Evolutionary conservation across 169 alveolate species (phyloP).

Genomic region (Plasmodium falciparum): DNA sequence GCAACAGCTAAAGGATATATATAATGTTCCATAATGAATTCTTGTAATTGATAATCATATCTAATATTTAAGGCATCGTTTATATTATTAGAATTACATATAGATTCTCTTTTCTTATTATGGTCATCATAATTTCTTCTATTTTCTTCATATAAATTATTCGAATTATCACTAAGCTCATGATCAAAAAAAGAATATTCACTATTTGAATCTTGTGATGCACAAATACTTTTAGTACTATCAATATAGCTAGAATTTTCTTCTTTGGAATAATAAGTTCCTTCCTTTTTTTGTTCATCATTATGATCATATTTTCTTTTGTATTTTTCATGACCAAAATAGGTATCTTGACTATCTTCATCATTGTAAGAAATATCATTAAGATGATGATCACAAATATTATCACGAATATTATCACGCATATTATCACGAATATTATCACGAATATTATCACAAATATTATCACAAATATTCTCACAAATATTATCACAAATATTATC

Average conservation of each 20-base stretch:
- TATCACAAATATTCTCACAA: too few species aligned
- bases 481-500: too few species aligned
- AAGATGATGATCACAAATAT: background rate
- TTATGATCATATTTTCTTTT: background rate
- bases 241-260: slow-evolving; percentile 64
- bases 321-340: background rate
- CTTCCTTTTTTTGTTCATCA: slow-evolving; percentile 2
- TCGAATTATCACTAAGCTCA: slow-evolving; percentile 47
- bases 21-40: slow-evolving; percentile 90
- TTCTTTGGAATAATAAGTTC: background rate
- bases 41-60: slow-evolving; percentile 87
- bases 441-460: background rate
- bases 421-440: too few species aligned
- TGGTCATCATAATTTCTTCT: background rate
- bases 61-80: slow-evolving; percentile 43
- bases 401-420: too few species aligned
- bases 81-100: background rate
- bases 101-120: background rate
- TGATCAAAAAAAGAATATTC: slow-evolving; percentile 52
- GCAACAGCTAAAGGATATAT: slow-evolving; percentile 88
- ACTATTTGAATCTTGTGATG: slow-evolving; percentile 73
- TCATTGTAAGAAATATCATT: background rate
- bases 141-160: background rate
- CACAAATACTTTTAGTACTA: slow-evolving; percentile 59
- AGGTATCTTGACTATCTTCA: background rate